Evolutionary conservation across 495 filamentous ascomycete genomes (phyloP), one percentile per base, ranked within the genome.

Genomic region (Viridothelium virens): DNA sequence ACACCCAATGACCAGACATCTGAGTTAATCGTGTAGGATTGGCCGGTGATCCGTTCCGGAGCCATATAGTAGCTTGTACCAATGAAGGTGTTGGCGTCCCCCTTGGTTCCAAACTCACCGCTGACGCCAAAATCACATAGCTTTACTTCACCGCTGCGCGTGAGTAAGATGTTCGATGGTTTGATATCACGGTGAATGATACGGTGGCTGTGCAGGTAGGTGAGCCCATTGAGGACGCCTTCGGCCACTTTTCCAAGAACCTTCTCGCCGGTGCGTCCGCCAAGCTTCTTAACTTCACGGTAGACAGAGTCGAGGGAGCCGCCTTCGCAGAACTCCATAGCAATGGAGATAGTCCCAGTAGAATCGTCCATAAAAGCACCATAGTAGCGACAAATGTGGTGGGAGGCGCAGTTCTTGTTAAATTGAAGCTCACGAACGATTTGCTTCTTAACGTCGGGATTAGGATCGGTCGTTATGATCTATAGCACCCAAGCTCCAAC

Each of bases 101-200:
- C 94, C 75, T 97, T 97, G 63, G 94, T 97, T 68, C 94, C 94
- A 75, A 96, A 96, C 78, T 97, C 95, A 67, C 94, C 94, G 64
- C 89, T 92, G 65, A 98, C 94, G 70, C 94, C 94, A 71, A 98
- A 98, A 77, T 98, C 94, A 79, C 94, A 98, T 9, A 98, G 86
- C 78, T 97, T 97, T 62, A 97, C 94, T 70, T 95, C 89, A 38
- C 94, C 94, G 70, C 90, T 86, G 50, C 92, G 89, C 74, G 91
- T 96, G 18, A 98, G 82, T 9, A 98, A 86, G 68, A 98, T 96
- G 76, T 98, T 98, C 66, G 90, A 95, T 3, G 94, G 94, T 77
- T 98, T 98, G 82, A 98, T 97, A 75, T 98, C 94, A 78, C 94
- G 87, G 77, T 98, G 94, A 70, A 98, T 97, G 77, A 98, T 98